These are phyloP conservation scores for Chlamydomonas eustigma DNA, from an alignment of 139 green algal species.

Conservation along the genomic window DNA sequence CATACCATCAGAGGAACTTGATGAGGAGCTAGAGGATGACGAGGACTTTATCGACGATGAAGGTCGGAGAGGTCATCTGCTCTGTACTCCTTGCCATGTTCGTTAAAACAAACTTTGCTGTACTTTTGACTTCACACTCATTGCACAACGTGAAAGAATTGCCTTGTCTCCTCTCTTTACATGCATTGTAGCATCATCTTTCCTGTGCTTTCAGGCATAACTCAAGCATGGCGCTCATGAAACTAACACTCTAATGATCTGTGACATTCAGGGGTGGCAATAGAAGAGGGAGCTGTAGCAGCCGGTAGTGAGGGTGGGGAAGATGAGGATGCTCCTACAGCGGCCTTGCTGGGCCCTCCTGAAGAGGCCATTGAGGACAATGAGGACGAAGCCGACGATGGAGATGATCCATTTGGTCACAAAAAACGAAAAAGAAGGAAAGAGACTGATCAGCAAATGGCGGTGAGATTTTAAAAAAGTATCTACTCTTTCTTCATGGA, in stretches of 20 bases:
- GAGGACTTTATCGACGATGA: constrained; percentile 24
- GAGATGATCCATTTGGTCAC: constrained; percentile 16
- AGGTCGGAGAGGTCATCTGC: constrained; percentile 1
- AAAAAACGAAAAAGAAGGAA: constrained; percentile 36
- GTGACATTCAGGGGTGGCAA: neutral
- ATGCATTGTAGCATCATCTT: no score
- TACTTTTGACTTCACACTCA: neutral
- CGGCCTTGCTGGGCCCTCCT: neutral
- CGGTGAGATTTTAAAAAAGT: no score
- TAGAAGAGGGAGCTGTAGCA: neutral
- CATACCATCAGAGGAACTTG: constrained; percentile 1
- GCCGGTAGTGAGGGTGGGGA: neutral
- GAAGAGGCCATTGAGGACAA: constrained; percentile 26
- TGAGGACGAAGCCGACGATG: constrained; percentile 22
- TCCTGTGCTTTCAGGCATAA: no score
- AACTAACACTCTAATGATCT: neutral
- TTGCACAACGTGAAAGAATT: neutral
- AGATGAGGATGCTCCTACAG: constrained; percentile 7
- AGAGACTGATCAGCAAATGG: constrained; percentile 24
- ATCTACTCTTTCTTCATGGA: no score
- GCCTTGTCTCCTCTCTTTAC: no score
- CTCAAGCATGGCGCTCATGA: neutral
- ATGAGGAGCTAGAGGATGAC: neutral
- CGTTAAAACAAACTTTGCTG: neutral
- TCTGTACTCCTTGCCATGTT: neutral